Percentiles rank a stretch among this genome's conserved stretches.
These are phyloP conservation scores for Boletales sp. DNA, from an alignment of 768 basidiomycete species.

Conservation along the genomic window DNA sequence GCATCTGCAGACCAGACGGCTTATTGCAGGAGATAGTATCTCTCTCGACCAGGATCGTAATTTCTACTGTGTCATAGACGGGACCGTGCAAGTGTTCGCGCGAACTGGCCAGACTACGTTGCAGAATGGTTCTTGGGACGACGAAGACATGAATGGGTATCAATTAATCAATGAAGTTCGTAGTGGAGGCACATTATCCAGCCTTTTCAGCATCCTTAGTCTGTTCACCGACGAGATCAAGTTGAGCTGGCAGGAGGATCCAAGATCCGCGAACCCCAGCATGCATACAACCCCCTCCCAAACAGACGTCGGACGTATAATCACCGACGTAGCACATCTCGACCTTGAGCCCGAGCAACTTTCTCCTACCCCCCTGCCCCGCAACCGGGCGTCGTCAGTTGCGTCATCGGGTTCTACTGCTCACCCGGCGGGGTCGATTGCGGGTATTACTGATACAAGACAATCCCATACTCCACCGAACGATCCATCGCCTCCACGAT, in stretches of 20 bases:
- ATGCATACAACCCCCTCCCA: slow-evolving; percentile 19
- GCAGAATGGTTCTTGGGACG: slow-evolving; percentile 64
- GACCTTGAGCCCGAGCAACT: slow-evolving; percentile 37
- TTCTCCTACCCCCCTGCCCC: slow-evolving; percentile 27
- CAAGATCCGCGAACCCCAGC: slow-evolving; percentile 22
- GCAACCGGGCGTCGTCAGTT: slow-evolving; percentile 49
- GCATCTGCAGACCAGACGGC: slow-evolving; percentile 90
- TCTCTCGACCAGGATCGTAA: slow-evolving; percentile 89
- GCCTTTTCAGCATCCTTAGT: slow-evolving; percentile 93
- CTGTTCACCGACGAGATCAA: slow-evolving; percentile 95
- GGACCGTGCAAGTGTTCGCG: slow-evolving; percentile 92
- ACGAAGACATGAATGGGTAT: slow-evolving; percentile 91
- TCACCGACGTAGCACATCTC: slow-evolving; percentile 65
- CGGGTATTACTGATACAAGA: slow-evolving; percentile 16
- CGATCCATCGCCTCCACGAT: slow-evolving; percentile 20
- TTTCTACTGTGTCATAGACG: slow-evolving; percentile 98
- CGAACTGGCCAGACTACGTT: slow-evolving; percentile 54
- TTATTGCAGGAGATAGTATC: slow-evolving; percentile 94
- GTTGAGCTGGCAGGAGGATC: slow-evolving; percentile 85
- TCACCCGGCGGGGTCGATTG: slow-evolving; percentile 39
- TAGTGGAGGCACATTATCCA: slow-evolving; percentile 91
- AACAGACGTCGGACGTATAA: slow-evolving; percentile 37
- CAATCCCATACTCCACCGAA: slow-evolving; percentile 11
- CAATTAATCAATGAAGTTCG: slow-evolving; percentile 96
- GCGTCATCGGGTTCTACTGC: slow-evolving; percentile 72